Percentiles rank a stretch among this genome's conserved stretches.
Conservation (phyloP, 31 red algal genomes). For the Asparagopsis taxiformis region DNA sequence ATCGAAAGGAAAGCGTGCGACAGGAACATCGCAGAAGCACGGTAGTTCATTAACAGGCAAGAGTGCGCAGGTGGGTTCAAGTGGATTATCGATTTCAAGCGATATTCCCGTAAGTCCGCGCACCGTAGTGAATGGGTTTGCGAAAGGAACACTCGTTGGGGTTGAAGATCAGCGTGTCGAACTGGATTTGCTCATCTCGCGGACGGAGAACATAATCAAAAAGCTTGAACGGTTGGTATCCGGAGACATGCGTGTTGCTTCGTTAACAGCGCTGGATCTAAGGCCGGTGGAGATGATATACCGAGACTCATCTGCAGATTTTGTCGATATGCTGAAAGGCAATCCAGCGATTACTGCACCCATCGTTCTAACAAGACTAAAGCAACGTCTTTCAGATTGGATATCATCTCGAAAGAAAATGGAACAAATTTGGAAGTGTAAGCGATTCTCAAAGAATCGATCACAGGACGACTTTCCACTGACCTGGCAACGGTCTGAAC, state of each 20-base stretch:
- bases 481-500: constrained; percentile 18
- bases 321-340: constrained; percentile 62
- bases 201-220: constrained; percentile 31
- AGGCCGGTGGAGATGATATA: constrained; percentile 79
- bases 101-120: constrained; percentile 20
- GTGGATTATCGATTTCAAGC: background rate
- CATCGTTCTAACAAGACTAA: constrained; percentile 66
- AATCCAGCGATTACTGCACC: constrained; percentile 52
- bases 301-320: constrained; percentile 44
- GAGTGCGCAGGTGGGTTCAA: background rate
- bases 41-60: too few relatives aligned
- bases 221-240: constrained; percentile 57
- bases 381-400: constrained; percentile 29
- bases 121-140: background rate
- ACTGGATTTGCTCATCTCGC: constrained; percentile 55
- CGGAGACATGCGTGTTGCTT: constrained; percentile 9
- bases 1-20: constrained; percentile 5
- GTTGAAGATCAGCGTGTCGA: constrained; percentile 48
- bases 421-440: constrained; percentile 46
- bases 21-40: background rate
- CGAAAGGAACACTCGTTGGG: background rate
- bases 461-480: constrained; percentile 11
- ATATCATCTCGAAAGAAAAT: constrained; percentile 30
- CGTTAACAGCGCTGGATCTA: constrained; percentile 45
- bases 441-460: constrained; percentile 19